A percentile compares a stretch with the other conserved stretches of the same genome.
Conservation (phyloP, 805 yeast genomes). For the Helenozyma rhizophorensis region DNA sequence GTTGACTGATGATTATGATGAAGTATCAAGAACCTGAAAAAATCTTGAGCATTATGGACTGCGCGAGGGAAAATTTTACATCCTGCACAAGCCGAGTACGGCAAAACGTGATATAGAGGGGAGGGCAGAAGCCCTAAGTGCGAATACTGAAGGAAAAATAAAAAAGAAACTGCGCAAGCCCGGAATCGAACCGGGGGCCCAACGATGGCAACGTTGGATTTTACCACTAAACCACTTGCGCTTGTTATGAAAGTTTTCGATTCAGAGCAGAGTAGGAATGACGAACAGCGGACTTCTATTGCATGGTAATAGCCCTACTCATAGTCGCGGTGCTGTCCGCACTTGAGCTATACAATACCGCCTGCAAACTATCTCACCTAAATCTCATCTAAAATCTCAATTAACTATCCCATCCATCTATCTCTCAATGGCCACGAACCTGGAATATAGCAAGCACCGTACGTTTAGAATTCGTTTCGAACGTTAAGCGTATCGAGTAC, state of each 20-base stretch:
- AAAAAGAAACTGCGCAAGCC: conserved; percentile 6
- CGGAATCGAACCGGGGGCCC: conserved; percentile 16
- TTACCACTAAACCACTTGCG: conserved; percentile 6
- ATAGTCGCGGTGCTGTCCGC: too few relatives aligned
- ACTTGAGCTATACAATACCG: too few relatives aligned
- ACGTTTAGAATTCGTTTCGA: too few relatives aligned
- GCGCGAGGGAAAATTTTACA: conserved; percentile 15
- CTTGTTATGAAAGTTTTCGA: background rate
- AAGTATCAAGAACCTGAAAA: conserved; percentile 15
- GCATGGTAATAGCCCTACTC: too few relatives aligned
- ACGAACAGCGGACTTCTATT: too few relatives aligned
- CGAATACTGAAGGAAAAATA: background rate
- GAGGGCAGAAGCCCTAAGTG: conserved; percentile 14
- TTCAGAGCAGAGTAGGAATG: too few relatives aligned
- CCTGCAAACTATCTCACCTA: too few relatives aligned
- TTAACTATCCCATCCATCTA: too few relatives aligned
- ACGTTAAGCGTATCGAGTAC: too few relatives aligned
- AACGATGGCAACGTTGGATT: conserved; percentile 16
- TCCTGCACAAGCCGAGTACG: conserved; percentile 7
- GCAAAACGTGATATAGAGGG: conserved; percentile 9
- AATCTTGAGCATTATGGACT: conserved; percentile 9
- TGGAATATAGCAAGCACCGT: too few relatives aligned
- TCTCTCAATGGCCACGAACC: too few relatives aligned
- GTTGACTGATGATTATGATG: conserved; percentile 40
- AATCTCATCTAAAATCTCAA: too few relatives aligned